phyloP scores from a whole-genome alignment of 2,329 filamentous ascomycete genomes.

The Paraconiothyrium brasiliense region DNA sequence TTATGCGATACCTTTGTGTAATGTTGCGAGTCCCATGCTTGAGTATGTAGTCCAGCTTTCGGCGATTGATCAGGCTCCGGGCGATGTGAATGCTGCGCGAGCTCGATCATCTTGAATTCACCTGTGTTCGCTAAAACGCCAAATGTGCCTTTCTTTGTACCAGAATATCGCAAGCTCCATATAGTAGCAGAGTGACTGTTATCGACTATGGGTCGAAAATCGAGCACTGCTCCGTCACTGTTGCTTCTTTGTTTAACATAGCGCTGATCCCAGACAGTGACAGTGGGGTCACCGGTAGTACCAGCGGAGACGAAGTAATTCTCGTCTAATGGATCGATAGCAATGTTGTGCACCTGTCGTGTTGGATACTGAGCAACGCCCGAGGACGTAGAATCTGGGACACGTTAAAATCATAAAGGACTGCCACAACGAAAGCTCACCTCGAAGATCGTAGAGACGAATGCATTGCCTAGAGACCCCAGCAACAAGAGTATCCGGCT shows the following conservation, averaged over 20 bases:
- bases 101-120: constrained; percentile 65
- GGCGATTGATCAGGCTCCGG: constrained; percentile 33
- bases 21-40: constrained; percentile 53
- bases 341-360: constrained; percentile 71
- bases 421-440: constrained; percentile 53
- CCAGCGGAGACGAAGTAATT: constrained; percentile 85
- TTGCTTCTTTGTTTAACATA: constrained; percentile 48
- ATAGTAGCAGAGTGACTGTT: constrained; percentile 61
- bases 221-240: constrained; percentile 61
- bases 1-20: constrained; percentile 57
- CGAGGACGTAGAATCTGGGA: constrained; percentile 51
- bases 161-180: constrained; percentile 70
- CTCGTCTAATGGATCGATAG: constrained; percentile 80
- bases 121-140: constrained; percentile 68
- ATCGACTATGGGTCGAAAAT: constrained; percentile 64
- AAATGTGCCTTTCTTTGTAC: constrained; percentile 65
- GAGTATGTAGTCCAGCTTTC: constrained; percentile 33
- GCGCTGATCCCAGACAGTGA: constrained; percentile 82
- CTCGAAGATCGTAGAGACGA: constrained; percentile 80
- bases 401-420: constrained; percentile 23
- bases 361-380: constrained; percentile 62
- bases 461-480: constrained; percentile 80
- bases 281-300: constrained; percentile 75
- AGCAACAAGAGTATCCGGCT: constrained; percentile 77
- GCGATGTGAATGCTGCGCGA: constrained; percentile 59